These are phyloP conservation scores for Bondarzewia mesenterica DNA, from an alignment of 1,284 basidiomycete species.

Conservation along the genomic window DNA sequence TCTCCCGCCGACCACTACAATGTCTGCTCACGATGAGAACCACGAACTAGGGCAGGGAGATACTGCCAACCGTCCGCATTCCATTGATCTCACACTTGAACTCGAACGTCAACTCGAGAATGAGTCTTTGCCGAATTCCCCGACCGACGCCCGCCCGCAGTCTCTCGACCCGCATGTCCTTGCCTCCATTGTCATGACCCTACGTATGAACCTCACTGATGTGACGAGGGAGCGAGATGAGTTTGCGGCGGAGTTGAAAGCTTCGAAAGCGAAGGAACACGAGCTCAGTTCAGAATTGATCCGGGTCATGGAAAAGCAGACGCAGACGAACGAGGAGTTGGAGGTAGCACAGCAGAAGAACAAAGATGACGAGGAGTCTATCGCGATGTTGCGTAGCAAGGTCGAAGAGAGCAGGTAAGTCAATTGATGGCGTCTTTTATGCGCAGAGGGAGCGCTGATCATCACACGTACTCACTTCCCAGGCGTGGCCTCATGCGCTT, in stretches of 20 bases:
- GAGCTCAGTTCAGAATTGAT: constrained; percentile 53
- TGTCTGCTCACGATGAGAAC: constrained; percentile 14
- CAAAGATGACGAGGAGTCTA: constrained; percentile 76
- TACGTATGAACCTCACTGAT: constrained; percentile 52
- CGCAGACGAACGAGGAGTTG: constrained; percentile 53
- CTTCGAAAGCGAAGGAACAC: constrained; percentile 45
- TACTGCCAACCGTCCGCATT: constrained; percentile 35
- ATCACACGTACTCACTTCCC: constrained; percentile 8
- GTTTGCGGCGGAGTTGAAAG: constrained; percentile 40
- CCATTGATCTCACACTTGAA: constrained; percentile 70
- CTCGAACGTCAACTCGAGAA: constrained; percentile 66
- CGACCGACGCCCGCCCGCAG: constrained; percentile 33
- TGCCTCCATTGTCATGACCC: constrained; percentile 62
- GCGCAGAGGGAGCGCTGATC: background rate
- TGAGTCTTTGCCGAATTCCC: constrained; percentile 42
- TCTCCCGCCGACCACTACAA: constrained; percentile 5
- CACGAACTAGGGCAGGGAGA: constrained; percentile 6
- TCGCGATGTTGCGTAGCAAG: constrained; percentile 72
- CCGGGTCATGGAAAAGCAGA: constrained; percentile 56
- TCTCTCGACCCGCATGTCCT: constrained; percentile 68
- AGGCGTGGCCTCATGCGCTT: constrained; percentile 87
- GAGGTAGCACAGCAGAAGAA: constrained; percentile 49
- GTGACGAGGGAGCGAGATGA: constrained; percentile 62
- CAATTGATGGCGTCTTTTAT: constrained; percentile 1
- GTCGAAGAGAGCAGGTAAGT: constrained; percentile 85